These are phyloP conservation scores for Calonectria pauciramosa DNA, from an alignment of 2,329 filamentous ascomycete species.

Conservation along the genomic window DNA sequence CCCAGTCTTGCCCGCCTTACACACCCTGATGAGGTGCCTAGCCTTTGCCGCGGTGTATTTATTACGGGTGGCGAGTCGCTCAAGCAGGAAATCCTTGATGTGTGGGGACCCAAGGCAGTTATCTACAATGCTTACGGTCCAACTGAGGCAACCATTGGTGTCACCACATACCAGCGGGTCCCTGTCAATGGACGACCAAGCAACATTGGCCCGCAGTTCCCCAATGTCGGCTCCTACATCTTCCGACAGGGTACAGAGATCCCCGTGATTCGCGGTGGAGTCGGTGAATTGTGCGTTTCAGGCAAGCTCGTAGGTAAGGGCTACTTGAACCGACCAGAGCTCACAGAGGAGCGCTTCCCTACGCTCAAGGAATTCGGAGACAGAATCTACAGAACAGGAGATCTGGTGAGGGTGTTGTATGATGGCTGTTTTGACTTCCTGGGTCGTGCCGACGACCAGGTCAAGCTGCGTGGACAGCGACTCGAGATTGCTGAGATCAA, in stretches of 20 bases:
- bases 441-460: slow-evolving; percentile 89
- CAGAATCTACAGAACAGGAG: slow-evolving; percentile 87
- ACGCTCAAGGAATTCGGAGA: slow-evolving; percentile 68
- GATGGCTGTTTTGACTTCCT: slow-evolving; percentile 90
- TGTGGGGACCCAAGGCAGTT: slow-evolving; percentile 83
- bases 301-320: slow-evolving; percentile 90
- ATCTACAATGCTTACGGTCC: slow-evolving; percentile 96
- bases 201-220: slow-evolving; percentile 89
- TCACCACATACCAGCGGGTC: slow-evolving; percentile 90
- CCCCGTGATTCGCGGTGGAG: slow-evolving; percentile 81
- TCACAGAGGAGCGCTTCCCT: slow-evolving; percentile 84
- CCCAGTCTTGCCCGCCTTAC: slow-evolving; percentile 86
- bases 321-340: slow-evolving; percentile 84
- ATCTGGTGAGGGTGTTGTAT: slow-evolving; percentile 84
- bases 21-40: slow-evolving; percentile 84
- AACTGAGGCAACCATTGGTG: slow-evolving; percentile 92
- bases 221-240: slow-evolving; percentile 89
- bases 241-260: slow-evolving; percentile 76
- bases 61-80: slow-evolving; percentile 93
- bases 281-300: slow-evolving; percentile 91
- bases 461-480: slow-evolving; percentile 90
- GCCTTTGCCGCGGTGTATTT: slow-evolving; percentile 85
- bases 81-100: slow-evolving; percentile 89
- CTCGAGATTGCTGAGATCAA: slow-evolving; percentile 95
- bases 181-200: slow-evolving; percentile 83